Conservation (phyloP, 495 filamentous ascomycete genomes). For the Durotheca rogersii region DNA sequence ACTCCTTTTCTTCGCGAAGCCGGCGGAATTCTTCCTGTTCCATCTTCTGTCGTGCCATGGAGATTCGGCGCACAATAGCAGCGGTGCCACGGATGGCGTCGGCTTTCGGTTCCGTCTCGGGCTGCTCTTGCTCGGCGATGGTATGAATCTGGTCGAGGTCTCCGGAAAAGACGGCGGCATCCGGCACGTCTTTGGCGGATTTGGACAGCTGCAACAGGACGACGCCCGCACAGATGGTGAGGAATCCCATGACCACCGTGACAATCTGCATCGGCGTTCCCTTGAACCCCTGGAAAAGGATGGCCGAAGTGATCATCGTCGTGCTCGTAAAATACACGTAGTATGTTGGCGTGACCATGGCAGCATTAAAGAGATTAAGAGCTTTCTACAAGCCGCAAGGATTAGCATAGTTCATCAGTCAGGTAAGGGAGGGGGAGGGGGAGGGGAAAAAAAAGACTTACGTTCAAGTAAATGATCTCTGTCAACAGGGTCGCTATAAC, state of each 20-base stretch:
- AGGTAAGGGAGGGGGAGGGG: too few species aligned
- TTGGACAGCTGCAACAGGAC: slow-evolving; percentile 97
- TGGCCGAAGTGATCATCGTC: slow-evolving; percentile 89
- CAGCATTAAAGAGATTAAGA: slow-evolving; percentile 94
- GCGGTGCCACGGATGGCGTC: slow-evolving; percentile 93
- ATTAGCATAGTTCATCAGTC: slow-evolving; percentile 28
- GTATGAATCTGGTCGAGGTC: slow-evolving; percentile 94
- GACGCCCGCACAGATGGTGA: slow-evolving; percentile 94
- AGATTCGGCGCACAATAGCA: slow-evolving; percentile 84
- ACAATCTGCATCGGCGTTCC: slow-evolving; percentile 76
- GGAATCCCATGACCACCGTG: slow-evolving; percentile 89
- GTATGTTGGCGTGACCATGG: slow-evolving; percentile 95
- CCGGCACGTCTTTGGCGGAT: slow-evolving; percentile 94
- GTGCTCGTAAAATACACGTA: slow-evolving; percentile 97
- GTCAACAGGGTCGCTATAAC: slow-evolving; percentile 83
- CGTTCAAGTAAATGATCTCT: slow-evolving; percentile 94
- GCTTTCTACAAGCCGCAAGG: slow-evolving; percentile 80
- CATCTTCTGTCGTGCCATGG: slow-evolving; percentile 70
- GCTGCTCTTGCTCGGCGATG: slow-evolving; percentile 90
- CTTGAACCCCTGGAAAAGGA: slow-evolving; percentile 94
- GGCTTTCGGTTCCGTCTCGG: slow-evolving; percentile 92
- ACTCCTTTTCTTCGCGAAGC: slow-evolving; percentile 71
- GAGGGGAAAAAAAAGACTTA: too few species aligned
- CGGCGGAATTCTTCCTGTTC: slow-evolving; percentile 79
- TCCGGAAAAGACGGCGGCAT: slow-evolving; percentile 87